Base-by-base conservation (phyloP, 176 grass and related monocot genomes). In the Bothriochloa decipiens region DNA sequence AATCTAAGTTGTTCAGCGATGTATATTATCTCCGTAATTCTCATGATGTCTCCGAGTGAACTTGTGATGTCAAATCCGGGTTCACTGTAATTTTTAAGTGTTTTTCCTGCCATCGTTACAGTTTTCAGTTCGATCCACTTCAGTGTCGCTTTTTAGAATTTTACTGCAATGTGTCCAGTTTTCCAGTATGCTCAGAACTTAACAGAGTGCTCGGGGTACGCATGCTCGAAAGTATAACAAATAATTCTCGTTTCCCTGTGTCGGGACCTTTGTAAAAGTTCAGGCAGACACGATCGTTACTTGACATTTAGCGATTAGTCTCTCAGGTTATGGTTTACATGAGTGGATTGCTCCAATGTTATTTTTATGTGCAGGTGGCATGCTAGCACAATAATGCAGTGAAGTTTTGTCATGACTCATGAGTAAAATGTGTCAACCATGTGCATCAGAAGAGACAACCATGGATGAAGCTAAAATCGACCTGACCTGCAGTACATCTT, bases 371-470 rank as follows among this genome's bases (percentile, higher is more conserved):
- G 79, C 88, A 90, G 88, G 88, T 67, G 42, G 13, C 61, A 70
- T 87, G 57, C 32, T 61, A 40, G 68, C 68, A 16, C 68, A 78
- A 43, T 73, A 86, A 78, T 90, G 40, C 75, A 77, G 67, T 79
- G 32, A 74, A 74, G 78, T 53, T 46, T 15, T 83, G 70, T 49
- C 65, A 94, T 92, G 84, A 92, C 77, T 83, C 65, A 94, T 92
- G 84, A 92, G 81, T 83, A 86, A 81, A 90, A 94, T 94, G 89
- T 92, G 82, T 42, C 90, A 85, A 74, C 72, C 81, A 67, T 87
- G 32, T 87, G 72, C 77, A 78, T 88, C 87, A 49, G 81, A 90
- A 83, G 90, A 88, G 25, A 68, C 77, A 68, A 72, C 65, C 37
- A 36, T 80, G 79, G 82, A 87, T 85, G 87, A 53, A 29, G 73